Conservation (phyloP, 768 basidiomycete species). For the Amyloporia xantha region DNA sequence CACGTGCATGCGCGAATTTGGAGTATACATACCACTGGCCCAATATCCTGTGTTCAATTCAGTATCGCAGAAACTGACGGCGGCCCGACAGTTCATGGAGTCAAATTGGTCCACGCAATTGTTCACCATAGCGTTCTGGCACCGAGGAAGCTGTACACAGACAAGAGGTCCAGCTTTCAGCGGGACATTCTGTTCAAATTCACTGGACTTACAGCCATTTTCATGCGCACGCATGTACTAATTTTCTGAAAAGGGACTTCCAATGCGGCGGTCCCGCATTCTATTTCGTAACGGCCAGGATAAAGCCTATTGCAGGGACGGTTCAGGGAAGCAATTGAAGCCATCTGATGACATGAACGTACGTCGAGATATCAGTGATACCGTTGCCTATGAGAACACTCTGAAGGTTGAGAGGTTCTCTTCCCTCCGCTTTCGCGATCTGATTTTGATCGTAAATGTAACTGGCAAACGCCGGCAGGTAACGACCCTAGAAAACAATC, state of each 20-base stretch:
- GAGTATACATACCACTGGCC: conserved; percentile 32
- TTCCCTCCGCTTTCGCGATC: conserved; percentile 42
- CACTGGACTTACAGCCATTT: conserved; percentile 40
- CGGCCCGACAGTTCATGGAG: conserved; percentile 58
- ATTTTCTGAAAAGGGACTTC: conserved; percentile 43
- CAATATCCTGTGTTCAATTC: conserved; percentile 41
- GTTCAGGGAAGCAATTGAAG: no score
- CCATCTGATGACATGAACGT: no score
- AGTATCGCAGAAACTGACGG: conserved; percentile 56
- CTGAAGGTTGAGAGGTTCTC: conserved; percentile 52
- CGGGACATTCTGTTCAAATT: not conserved
- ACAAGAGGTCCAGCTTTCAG: not conserved
- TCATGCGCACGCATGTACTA: conserved; percentile 48
- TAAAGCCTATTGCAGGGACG: conserved; percentile 30
- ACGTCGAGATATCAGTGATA: conserved; percentile 48
- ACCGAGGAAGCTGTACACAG: conserved; percentile 52
- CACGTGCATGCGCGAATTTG: no score
- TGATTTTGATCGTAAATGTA: conserved; percentile 71
- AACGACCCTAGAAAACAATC: conserved; percentile 43
- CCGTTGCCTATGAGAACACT: conserved; percentile 76
- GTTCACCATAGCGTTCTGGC: conserved; percentile 48
- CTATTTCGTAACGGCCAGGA: conserved; percentile 39
- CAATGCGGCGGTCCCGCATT: conserved; percentile 44
- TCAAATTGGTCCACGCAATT: conserved; percentile 65
- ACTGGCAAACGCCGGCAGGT: conserved; percentile 69